These are phyloP conservation scores for Aspergillus biplanus DNA, from an alignment of 495 filamentous ascomycete species.

Conservation along the genomic window DNA sequence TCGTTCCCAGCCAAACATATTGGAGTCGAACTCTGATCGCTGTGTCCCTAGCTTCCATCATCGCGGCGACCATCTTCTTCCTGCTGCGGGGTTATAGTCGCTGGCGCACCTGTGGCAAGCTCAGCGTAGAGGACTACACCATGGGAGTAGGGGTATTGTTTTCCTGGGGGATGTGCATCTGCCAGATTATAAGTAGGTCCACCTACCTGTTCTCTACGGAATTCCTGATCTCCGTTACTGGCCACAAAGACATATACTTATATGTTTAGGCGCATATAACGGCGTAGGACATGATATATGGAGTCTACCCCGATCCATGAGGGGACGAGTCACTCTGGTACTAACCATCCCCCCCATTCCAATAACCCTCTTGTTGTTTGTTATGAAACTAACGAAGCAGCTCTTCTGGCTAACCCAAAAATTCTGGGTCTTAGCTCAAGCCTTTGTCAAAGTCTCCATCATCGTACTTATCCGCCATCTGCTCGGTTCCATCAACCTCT, in stretches of 20 bases:
- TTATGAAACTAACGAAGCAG: conserved; percentile 12
- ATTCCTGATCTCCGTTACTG: too few species aligned
- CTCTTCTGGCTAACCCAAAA: conserved; percentile 32
- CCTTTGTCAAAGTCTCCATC: conserved; percentile 43
- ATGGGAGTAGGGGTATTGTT: conserved; percentile 15
- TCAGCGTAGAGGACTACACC: conserved; percentile 8
- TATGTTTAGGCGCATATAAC: conserved; percentile 7
- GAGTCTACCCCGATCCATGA: background rate
- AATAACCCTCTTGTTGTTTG: background rate
- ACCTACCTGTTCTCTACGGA: too few species aligned
- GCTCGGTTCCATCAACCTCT: conserved; percentile 24
- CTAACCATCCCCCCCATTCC: background rate
- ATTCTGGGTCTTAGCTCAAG: conserved; percentile 31
- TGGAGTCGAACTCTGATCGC: conserved; percentile 11
- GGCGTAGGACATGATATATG: conserved; percentile 12
- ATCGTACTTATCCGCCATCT: conserved; percentile 36
- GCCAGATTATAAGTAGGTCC: background rate
- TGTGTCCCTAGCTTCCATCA: background rate
- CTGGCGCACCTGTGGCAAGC: background rate
- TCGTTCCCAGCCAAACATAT: background rate
- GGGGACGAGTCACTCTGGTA: conserved; percentile 19
- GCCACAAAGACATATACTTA: too few species aligned
- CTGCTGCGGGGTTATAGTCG: conserved; percentile 14
- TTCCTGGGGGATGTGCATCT: conserved; percentile 9
- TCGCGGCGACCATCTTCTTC: conserved; percentile 5